These are phyloP conservation scores for Musa schizocarpa DNA, from an alignment of 176 grass and related monocot genomes.

Conservation along the genomic window DNA sequence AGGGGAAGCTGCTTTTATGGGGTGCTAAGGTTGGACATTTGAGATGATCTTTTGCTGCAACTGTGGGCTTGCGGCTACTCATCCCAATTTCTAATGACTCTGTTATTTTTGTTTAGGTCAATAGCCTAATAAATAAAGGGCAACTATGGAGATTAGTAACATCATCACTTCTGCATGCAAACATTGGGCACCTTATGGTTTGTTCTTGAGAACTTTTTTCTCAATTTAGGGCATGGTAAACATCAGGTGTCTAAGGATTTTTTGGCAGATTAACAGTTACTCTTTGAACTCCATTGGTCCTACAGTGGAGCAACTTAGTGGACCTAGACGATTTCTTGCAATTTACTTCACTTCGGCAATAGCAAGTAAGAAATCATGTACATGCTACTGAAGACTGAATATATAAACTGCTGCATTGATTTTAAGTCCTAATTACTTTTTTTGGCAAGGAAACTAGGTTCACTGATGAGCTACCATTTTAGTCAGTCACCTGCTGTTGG, in stretches of 20 bases:
- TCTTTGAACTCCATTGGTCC: conserved; percentile 93
- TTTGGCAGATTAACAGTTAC: conserved; percentile 78
- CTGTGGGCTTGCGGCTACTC: neutral
- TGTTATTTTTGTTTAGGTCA: conserved; percentile 43
- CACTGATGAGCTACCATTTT: conserved; percentile 67
- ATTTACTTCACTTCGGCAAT: conserved; percentile 75
- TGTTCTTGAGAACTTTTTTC: conserved; percentile 9
- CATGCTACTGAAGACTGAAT: neutral
- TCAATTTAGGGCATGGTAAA: neutral
- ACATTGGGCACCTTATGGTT: conserved; percentile 76
- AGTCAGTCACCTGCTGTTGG: conserved; percentile 56
- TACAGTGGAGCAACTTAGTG: conserved; percentile 58
- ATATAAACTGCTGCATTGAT: neutral
- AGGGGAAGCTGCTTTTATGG: conserved; percentile 70
- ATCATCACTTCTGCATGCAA: conserved; percentile 74
- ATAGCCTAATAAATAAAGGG: conserved; percentile 80
- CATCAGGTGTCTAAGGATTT: neutral
- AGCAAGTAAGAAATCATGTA: conserved; percentile 40
- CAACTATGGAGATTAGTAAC: conserved; percentile 82
- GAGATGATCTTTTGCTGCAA: neutral
- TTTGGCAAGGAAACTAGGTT: conserved; percentile 48
- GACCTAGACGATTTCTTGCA: conserved; percentile 57
- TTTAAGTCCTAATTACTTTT: conserved; percentile 19
- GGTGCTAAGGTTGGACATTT: conserved; percentile 75
- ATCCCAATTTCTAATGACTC: neutral